Conservation (phyloP, 23 red algal species). For the Chondrus crispus region DNA sequence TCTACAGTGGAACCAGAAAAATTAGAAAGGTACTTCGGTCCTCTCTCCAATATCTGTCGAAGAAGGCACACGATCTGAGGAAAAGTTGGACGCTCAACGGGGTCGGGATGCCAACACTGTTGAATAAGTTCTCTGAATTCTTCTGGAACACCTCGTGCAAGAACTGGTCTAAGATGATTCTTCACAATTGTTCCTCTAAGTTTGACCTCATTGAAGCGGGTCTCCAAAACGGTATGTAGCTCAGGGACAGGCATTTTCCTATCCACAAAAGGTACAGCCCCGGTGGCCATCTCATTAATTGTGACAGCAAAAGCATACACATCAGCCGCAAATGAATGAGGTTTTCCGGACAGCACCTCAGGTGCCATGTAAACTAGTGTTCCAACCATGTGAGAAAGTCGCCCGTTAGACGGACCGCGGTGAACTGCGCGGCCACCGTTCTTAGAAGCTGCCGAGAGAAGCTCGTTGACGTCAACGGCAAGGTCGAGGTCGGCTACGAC, state of each 20-base stretch:
- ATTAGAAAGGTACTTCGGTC: constrained; percentile 23
- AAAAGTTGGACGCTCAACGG: constrained; percentile 56
- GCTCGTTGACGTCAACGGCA: constrained; percentile 40
- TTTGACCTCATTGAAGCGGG: constrained; percentile 92
- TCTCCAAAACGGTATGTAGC: constrained; percentile 96
- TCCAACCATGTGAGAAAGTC: constrained; percentile 93
- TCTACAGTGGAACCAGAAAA: constrained; percentile 56
- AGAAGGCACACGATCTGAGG: constrained; percentile 41
- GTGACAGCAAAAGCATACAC: constrained; percentile 91
- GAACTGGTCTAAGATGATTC: constrained; percentile 77
- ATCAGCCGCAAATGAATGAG: constrained; percentile 77
- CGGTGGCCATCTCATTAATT: constrained; percentile 86
- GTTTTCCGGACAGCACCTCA: constrained; percentile 72
- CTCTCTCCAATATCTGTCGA: neutral
- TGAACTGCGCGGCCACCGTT: constrained; percentile 55
- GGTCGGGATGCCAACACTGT: constrained; percentile 76
- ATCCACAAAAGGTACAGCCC: constrained; percentile 91
- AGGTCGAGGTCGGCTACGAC: constrained; percentile 91
- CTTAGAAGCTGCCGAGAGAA: constrained; percentile 27
- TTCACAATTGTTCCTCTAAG: constrained; percentile 86
- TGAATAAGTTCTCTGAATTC: constrained; percentile 74
- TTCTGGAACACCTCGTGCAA: constrained; percentile 47
- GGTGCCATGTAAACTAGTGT: constrained; percentile 97
- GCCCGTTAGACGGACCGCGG: constrained; percentile 81
- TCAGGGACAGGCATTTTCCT: constrained; percentile 80